Conservation (phyloP, 1,139 yeast genomes). For the Entelexis sorbosivorans region DNA sequence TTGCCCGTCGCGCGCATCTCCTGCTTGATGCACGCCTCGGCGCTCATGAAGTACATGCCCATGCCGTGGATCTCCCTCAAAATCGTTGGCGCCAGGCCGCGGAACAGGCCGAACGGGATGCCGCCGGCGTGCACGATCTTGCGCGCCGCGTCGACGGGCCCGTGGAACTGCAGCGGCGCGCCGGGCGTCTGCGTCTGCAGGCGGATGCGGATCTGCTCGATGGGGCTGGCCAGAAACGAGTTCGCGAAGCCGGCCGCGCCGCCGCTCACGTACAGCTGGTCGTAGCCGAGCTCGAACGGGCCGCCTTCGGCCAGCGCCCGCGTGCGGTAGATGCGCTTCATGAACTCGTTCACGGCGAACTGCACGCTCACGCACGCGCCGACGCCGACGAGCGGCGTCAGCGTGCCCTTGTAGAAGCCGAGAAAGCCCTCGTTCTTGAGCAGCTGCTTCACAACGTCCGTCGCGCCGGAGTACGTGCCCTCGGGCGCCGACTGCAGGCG, state of each 20-base stretch:
- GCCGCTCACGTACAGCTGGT: conserved; percentile 69
- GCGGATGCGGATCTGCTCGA: conserved; percentile 85
- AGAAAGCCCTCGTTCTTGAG: conserved; percentile 47
- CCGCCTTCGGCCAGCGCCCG: conserved; percentile 32
- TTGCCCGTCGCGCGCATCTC: conserved; percentile 40
- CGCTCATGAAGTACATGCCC: conserved; percentile 80
- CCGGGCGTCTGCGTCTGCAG: conserved; percentile 62
- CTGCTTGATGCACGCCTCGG: conserved; percentile 67
- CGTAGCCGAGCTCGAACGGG: conserved; percentile 32
- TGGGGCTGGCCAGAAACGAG: conserved; percentile 79
- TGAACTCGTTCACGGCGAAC: conserved; percentile 81
- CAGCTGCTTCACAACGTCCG: conserved; percentile 45
- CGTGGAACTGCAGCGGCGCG: conserved; percentile 40
- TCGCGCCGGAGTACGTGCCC: conserved; percentile 38
- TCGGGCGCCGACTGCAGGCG: conserved; percentile 46
- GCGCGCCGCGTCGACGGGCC: conserved; percentile 70
- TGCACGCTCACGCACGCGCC: conserved; percentile 68
- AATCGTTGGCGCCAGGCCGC: conserved; percentile 71
- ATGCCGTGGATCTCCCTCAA: conserved; percentile 77
- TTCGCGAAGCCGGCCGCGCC: conserved; percentile 83
- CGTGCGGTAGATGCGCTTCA: conserved; percentile 63
- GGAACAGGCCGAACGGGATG: conserved; percentile 46
- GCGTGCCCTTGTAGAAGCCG: conserved; percentile 50
- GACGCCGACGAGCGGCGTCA: conserved; percentile 42
- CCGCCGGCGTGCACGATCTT: conserved; percentile 45